phyloP scores from a whole-genome alignment of 2,329 filamentous ascomycete genomes.

The Monosporascus sp. region DNA sequence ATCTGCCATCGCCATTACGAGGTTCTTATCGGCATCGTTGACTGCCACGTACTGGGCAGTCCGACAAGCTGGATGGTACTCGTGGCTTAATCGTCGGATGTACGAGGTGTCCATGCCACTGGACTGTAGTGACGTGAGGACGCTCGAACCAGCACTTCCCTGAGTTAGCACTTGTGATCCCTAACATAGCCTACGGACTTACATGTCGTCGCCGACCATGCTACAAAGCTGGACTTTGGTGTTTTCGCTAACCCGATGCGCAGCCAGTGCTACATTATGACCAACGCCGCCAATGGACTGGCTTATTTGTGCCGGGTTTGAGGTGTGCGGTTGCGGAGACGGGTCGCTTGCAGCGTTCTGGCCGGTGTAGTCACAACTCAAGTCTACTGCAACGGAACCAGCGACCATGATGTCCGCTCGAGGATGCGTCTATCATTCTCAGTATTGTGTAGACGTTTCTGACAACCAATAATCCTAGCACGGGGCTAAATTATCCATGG shows the following conservation, averaged over 20 bases:
- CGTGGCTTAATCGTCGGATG: slow-evolving; percentile 51
- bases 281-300: slow-evolving; percentile 89
- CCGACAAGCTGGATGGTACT: slow-evolving; percentile 48
- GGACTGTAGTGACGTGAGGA: slow-evolving; percentile 59
- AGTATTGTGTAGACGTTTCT: slow-evolving; percentile 3
- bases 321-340: slow-evolving; percentile 63
- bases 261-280: slow-evolving; percentile 83
- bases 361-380: slow-evolving; percentile 69
- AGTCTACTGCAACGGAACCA: slow-evolving; percentile 83
- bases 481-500: background rate
- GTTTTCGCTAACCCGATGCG: slow-evolving; percentile 59
- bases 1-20: slow-evolving; percentile 92
- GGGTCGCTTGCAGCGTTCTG: slow-evolving; percentile 20
- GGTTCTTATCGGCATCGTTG: slow-evolving; percentile 76
- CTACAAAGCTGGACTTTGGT: slow-evolving; percentile 69
- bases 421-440: slow-evolving; percentile 15
- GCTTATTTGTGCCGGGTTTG: slow-evolving; percentile 75
- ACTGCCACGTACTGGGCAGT: slow-evolving; percentile 91
- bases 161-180: slow-evolving; percentile 4
- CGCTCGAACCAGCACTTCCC: slow-evolving; percentile 63
- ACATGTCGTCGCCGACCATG: slow-evolving; percentile 73
- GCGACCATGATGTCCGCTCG: slow-evolving; percentile 72
- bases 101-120: slow-evolving; percentile 60
- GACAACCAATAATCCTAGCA: background rate
- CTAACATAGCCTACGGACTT: slow-evolving; percentile 23